These are phyloP conservation scores for Delonix regia DNA, from an alignment of 306 rosid species.

Conservation along the genomic window DNA sequence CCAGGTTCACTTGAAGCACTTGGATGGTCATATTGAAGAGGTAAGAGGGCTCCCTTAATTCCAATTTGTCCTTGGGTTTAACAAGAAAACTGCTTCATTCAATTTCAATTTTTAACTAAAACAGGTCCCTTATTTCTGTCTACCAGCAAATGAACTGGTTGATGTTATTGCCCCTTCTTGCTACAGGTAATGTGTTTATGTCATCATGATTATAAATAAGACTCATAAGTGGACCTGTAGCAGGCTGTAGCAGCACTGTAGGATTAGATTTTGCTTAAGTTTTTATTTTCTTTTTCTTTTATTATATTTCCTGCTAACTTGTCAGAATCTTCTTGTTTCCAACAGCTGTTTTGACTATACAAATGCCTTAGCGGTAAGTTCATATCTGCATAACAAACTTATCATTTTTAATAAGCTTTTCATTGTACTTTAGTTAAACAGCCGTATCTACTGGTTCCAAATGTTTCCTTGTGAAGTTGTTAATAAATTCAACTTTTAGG, in stretches of 20 bases:
- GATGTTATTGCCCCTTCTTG: slow-evolving; percentile 99
- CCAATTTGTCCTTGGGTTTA: slow-evolving; percentile 31
- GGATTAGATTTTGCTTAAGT: background rate
- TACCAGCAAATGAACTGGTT: slow-evolving; percentile 95
- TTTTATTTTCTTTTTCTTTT: slow-evolving; percentile 11
- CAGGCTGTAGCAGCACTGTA: background rate
- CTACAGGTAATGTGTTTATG: slow-evolving; percentile 67
- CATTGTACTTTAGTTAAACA: background rate
- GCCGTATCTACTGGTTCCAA: slow-evolving; percentile 13
- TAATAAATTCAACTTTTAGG: slow-evolving; percentile 7
- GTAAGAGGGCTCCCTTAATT: slow-evolving; percentile 41
- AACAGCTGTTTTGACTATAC: slow-evolving; percentile 97
- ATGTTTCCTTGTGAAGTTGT: slow-evolving; percentile 3
- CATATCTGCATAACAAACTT: slow-evolving; percentile 16
- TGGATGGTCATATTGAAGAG: slow-evolving; percentile 98
- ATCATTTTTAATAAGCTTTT: slow-evolving; percentile 24
- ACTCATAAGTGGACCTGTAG: background rate
- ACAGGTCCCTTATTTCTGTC: slow-evolving; percentile 98
- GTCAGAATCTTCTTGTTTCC: slow-evolving; percentile 29
- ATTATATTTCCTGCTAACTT: slow-evolving; percentile 36
- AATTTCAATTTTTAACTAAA: slow-evolving; percentile 44
- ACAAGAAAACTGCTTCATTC: slow-evolving; percentile 42
- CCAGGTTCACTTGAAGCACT: slow-evolving; percentile 93
- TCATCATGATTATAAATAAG: background rate
- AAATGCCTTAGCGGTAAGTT: slow-evolving; percentile 90